Evolutionary conservation across 139 green algal species (phyloP).

Genomic region (Spirogloea muscicola): DNA sequence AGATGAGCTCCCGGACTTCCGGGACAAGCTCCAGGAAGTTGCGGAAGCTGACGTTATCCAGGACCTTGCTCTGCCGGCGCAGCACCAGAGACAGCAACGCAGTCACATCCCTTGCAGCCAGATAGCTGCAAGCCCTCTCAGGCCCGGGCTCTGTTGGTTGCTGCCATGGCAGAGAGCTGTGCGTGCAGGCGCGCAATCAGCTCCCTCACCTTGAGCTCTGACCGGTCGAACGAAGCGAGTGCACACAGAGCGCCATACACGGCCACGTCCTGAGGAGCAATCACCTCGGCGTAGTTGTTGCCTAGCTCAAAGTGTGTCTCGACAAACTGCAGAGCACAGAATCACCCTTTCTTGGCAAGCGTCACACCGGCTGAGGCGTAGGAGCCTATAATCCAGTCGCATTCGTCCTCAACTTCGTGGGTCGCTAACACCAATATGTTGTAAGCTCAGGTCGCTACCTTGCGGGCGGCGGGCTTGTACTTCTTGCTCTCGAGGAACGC

Average conservation of each 20-base stretch:
- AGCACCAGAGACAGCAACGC: no score
- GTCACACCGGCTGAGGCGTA: no score
- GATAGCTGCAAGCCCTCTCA: no score
- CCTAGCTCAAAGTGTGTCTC: slow-evolving; percentile 64
- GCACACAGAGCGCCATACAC: slow-evolving; percentile 81
- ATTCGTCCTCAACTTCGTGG: no score
- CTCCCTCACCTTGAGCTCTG: slow-evolving; percentile 64
- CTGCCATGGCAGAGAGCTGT: no score
- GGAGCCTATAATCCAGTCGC: no score
- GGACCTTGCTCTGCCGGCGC: slow-evolving; percentile 59
- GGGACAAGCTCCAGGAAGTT: slow-evolving; percentile 82
- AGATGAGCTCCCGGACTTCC: slow-evolving; percentile 79
- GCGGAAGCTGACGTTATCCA: slow-evolving; percentile 78
- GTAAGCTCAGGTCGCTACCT: no score
- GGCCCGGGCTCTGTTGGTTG: no score
- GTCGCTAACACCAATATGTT: no score
- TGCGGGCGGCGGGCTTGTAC: slow-evolving; percentile 73
- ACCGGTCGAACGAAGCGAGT: slow-evolving; percentile 77
- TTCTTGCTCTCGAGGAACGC: slow-evolving; percentile 59
- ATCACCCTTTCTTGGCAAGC: no score
- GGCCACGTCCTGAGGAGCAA: slow-evolving; percentile 77
- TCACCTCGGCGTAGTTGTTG: slow-evolving; percentile 68
- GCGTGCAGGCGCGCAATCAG: no score
- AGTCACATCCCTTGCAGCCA: no score
- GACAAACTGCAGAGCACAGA: slow-evolving; percentile 52